Evolutionary conservation across 2,329 filamentous ascomycete genomes (phyloP), one percentile per base, ranked within the genome.

Genomic region (Colletotrichum neosansevieriae): DNA sequence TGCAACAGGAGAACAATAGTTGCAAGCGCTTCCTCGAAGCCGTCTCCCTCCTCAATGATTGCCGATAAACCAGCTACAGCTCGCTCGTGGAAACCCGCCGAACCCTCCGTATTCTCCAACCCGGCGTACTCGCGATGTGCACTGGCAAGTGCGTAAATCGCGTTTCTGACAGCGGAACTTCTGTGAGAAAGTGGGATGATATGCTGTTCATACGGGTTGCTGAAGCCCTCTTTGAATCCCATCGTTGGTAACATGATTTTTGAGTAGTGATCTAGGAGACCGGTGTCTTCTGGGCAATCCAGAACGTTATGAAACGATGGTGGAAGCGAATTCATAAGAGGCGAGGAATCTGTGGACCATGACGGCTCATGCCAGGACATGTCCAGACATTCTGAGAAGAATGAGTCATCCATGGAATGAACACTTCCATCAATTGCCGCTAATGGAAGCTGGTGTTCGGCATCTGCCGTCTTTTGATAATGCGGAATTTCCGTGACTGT

Each of bases 141-240:
- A 15, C 69, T 66, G 4, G 69, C 69, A 36, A 71, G 7, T 6
- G 69, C 69, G 9, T 61, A 71, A 19, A 69, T 69, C 11, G 67
- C 69, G 44, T 29, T 62, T 21, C 69, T 58, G 11, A 70, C 69
- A n/a, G 56, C 62, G 5, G 61, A 62, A 24, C 69, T 71, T 12
- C 58, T 62, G 12, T 67, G 63, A 4, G 53, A 63, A 19, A 71
- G 42, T 5, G 69, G 54, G 4, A 62, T 32, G 15, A 71, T 60
- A 24, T 70, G 58, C 13, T 63, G 58, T 42, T 50, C 54, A 7
- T 63, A 65, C 6, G 66, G 61, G 15, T 69, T 65, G 6, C 36
- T 21, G 19, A 19, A 17, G 3, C 44, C 62, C n/a, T 70, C 51
- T 7, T 54, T 49, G 9, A 68, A 65, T 6, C 61, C 61, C 65